These are phyloP conservation scores for Boletus reticuloceps DNA, from an alignment of 768 basidiomycete genomes.

Conservation along the genomic window DNA sequence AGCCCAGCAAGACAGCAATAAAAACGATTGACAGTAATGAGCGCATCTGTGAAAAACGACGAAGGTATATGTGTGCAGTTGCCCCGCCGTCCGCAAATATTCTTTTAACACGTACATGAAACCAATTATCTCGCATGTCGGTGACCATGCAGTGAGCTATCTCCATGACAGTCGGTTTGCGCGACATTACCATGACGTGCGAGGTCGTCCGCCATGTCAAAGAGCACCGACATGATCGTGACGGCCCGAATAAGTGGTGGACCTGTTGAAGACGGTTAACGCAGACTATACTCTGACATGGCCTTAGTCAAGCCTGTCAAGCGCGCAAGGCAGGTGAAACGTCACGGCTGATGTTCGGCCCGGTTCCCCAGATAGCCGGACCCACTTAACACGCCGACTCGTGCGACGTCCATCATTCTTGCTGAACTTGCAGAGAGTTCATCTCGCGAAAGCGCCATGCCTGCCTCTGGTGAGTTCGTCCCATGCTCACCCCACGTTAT, in stretches of 20 bases:
- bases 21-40: background rate
- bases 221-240: no score
- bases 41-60: slow-evolving; percentile 9
- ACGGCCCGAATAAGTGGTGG: no score
- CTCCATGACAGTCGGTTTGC: no score
- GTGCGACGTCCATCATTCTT: background rate
- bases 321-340: no score
- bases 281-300: no score
- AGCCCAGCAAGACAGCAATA: slow-evolving; percentile 10
- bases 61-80: background rate
- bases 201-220: no score
- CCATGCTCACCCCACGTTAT: background rate
- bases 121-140: background rate
- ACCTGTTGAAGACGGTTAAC: no score
- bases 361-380: slow-evolving; percentile 1
- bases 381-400: background rate
- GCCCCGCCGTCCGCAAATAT: background rate
- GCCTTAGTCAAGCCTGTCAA: no score
- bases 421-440: background rate
- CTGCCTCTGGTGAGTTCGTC: slow-evolving; percentile 6
- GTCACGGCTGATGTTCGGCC: background rate
- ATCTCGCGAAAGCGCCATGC: slow-evolving; percentile 9
- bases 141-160: background rate
- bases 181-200: no score
- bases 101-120: no score